Conservation (phyloP, 257 asterid species). For the Cruciata laevipes region DNA sequence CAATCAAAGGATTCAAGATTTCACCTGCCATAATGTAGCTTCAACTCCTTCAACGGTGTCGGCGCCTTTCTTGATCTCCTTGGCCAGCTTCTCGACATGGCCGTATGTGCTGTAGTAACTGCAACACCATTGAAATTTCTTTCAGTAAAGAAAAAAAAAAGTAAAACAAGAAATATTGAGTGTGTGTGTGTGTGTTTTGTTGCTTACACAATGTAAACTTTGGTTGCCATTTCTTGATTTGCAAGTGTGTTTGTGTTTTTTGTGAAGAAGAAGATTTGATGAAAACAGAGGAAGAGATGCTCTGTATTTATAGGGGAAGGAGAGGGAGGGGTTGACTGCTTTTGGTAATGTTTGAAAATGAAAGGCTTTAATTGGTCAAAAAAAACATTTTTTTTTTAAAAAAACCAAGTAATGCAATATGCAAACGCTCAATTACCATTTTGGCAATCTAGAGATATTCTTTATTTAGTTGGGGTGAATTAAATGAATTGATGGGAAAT, state of each 20-base stretch:
- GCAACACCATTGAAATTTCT: neutral
- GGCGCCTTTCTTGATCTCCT: slow-evolving; percentile 68
- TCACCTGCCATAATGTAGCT: slow-evolving; percentile 64
- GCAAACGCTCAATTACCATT: too few species aligned
- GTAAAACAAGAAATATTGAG: neutral
- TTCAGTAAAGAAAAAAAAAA: neutral
- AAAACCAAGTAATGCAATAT: too few species aligned
- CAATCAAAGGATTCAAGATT: neutral
- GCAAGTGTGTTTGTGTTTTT: neutral
- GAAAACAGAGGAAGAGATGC: neutral
- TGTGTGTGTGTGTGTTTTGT: neutral
- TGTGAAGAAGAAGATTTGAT: neutral
- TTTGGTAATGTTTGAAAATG: neutral
- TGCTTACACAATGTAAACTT: slow-evolving; percentile 56
- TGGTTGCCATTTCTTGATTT: slow-evolving; percentile 40
- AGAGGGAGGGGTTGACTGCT: slow-evolving; percentile 4
- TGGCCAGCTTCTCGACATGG: slow-evolving; percentile 60
- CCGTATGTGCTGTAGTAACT: slow-evolving; percentile 62
- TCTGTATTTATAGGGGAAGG: neutral
- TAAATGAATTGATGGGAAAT: neutral
- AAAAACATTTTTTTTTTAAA: too few species aligned
- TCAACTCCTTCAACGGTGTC: slow-evolving; percentile 66
- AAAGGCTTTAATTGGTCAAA: too few species aligned
- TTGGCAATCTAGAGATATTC: too few species aligned
- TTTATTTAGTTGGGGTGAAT: too few species aligned